Percentiles rank a stretch among this genome's conserved stretches.
phyloP scores from a whole-genome alignment of 139 green algal species.

The Zygnema cylindricum region DNA sequence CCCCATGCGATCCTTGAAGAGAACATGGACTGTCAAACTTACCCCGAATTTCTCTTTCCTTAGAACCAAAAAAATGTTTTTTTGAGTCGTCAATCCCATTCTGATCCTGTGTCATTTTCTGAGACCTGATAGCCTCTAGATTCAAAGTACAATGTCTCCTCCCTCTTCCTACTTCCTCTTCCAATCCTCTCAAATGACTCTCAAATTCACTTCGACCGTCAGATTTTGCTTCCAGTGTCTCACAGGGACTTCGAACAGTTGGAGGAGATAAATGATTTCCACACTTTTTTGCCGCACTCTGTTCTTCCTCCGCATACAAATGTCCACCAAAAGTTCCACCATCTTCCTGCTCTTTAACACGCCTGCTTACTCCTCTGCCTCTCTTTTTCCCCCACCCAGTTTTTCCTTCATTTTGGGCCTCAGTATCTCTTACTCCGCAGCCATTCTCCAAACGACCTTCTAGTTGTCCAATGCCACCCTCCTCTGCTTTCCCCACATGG shows the following conservation, averaged over 20 bases:
- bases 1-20: not conserved
- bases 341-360: not conserved
- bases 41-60: not conserved
- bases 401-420: not conserved
- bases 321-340: too few species aligned
- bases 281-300: not conserved
- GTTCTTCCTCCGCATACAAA: not conserved
- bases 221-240: not conserved
- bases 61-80: not conserved
- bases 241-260: not conserved
- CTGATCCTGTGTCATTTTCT: not conserved
- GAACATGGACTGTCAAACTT: too few species aligned
- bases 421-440: not conserved
- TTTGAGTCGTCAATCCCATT: not conserved
- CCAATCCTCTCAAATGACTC: not conserved
- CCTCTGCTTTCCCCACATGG: not conserved
- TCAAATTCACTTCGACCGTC: not conserved
- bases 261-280: not conserved
- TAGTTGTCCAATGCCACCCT: not conserved
- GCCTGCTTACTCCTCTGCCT: not conserved
- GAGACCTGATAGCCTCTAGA: not conserved
- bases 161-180: not conserved
- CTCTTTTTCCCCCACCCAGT: conserved; percentile 2
- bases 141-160: not conserved
- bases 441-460: not conserved